Evolutionary conservation across 2,329 filamentous ascomycete genomes (phyloP).

Genomic region (Colletotrichum abscissum): DNA sequence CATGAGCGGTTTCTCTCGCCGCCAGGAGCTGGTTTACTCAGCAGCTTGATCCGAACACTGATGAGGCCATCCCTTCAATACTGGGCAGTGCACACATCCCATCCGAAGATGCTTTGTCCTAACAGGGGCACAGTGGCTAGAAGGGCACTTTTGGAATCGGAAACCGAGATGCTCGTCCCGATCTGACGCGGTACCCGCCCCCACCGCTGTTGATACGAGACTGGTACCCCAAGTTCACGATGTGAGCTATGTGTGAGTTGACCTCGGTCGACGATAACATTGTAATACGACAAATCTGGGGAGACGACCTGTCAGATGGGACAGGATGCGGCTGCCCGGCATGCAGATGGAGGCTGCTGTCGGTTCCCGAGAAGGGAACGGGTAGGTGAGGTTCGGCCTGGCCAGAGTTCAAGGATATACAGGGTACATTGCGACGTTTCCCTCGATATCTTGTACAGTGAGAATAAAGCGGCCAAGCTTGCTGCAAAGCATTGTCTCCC

Average conservation of each 20-base stretch:
- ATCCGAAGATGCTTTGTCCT: background rate
- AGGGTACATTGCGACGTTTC: background rate
- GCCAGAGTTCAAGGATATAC: background rate
- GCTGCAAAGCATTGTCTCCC: background rate
- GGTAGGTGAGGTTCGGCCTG: background rate
- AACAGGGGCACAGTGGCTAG: background rate
- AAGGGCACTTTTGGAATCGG: background rate
- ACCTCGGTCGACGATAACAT: background rate
- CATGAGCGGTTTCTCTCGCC: background rate
- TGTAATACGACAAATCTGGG: background rate
- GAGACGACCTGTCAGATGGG: background rate
- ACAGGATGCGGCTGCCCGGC: background rate
- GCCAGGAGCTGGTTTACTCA: background rate
- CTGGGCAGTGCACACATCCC: background rate
- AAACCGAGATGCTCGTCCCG: background rate
- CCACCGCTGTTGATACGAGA: background rate
- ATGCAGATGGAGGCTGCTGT: background rate
- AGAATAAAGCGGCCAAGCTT: background rate
- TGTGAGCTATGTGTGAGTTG: background rate
- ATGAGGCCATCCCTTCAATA: background rate
- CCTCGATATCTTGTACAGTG: background rate
- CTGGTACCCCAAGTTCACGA: background rate
- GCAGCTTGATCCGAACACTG: too few relatives aligned
- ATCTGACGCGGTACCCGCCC: background rate
- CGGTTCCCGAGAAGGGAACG: background rate